phyloP scores from a whole-genome alignment of 139 green algal genomes.

The Zygnema circumcarinatum region DNA sequence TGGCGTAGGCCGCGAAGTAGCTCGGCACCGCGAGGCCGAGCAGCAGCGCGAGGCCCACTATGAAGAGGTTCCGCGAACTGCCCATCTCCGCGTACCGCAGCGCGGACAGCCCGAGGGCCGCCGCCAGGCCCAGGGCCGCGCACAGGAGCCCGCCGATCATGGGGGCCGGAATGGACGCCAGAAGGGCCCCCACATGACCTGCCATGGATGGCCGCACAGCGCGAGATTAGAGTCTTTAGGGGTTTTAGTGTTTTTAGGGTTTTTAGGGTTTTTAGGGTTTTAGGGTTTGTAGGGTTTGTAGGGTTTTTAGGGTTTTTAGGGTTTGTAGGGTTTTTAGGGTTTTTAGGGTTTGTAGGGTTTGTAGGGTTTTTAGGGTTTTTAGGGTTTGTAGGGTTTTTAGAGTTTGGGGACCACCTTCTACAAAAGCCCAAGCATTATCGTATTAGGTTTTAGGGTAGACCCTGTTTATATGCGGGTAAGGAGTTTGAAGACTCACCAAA shows the following conservation, averaged over 20 bases:
- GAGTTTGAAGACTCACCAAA: conserved; percentile 19
- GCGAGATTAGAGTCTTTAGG: not conserved
- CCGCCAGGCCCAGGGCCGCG: not conserved
- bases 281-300: not conserved
- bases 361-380: too few relatives aligned
- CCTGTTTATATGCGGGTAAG: not conserved
- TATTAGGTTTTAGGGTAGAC: too few relatives aligned
- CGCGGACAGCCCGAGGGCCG: conserved; percentile 16
- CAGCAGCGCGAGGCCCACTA: conserved; percentile 27
- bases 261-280: not conserved
- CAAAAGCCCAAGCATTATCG: too few relatives aligned
- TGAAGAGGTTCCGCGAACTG: conserved; percentile 40
- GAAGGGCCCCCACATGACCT: conserved; percentile 35
- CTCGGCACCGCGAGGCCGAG: conserved; percentile 8
- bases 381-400: too few relatives aligned
- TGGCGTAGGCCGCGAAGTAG: conserved; percentile 11
- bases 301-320: too few relatives aligned
- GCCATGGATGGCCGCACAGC: not conserved
- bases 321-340: too few relatives aligned
- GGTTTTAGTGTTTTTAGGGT: not conserved
- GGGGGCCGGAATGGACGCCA: conserved; percentile 28
- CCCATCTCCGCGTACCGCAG: conserved; percentile 43
- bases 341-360: too few relatives aligned
- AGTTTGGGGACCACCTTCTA: too few relatives aligned
- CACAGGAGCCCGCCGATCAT: conserved; percentile 31